Percentiles rank a stretch among this genome's conserved stretches.
These are phyloP conservation scores for Saturnispora ahearnii DNA, from an alignment of 805 yeast species.

Conservation along the genomic window DNA sequence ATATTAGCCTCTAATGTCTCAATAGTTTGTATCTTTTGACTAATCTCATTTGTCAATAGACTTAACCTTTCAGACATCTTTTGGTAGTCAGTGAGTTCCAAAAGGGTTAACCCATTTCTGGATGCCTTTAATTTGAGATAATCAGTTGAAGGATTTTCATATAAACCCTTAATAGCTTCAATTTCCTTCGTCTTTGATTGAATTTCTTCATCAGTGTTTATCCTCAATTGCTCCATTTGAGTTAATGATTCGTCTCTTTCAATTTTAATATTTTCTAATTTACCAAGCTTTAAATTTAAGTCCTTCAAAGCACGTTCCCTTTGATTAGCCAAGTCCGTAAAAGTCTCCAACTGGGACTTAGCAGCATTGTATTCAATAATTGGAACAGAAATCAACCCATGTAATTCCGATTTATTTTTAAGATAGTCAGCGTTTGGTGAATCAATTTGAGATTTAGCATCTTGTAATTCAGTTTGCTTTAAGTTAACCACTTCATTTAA, in stretches of 20 bases:
- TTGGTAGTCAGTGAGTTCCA: conserved; percentile 3
- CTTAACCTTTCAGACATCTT: background rate
- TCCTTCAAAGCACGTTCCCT: background rate
- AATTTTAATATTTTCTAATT: background rate
- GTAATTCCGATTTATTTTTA: conserved; percentile 11
- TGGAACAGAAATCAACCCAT: conserved; percentile 14
- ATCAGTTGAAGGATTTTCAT: conserved; percentile 11
- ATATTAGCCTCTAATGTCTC: conserved; percentile 3
- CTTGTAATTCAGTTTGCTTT: background rate
- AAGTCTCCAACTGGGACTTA: background rate
- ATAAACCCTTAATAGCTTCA: conserved; percentile 1
- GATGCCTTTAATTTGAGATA: conserved; percentile 7
- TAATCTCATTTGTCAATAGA: background rate
- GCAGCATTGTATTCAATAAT: conserved; percentile 1
- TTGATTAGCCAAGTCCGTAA: background rate
- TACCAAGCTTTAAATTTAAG: background rate
- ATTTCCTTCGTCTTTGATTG: background rate
- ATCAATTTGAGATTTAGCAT: conserved; percentile 3
- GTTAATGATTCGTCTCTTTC: background rate
- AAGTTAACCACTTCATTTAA: background rate
- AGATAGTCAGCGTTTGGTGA: conserved; percentile 16
- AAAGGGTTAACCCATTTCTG: background rate
- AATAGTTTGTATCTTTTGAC: conserved; percentile 6
- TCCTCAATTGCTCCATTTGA: background rate
- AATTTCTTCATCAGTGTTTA: conserved; percentile 1